These are phyloP conservation scores for Beauveria australis DNA, from an alignment of 2,329 filamentous ascomycete genomes.

Conservation along the genomic window DNA sequence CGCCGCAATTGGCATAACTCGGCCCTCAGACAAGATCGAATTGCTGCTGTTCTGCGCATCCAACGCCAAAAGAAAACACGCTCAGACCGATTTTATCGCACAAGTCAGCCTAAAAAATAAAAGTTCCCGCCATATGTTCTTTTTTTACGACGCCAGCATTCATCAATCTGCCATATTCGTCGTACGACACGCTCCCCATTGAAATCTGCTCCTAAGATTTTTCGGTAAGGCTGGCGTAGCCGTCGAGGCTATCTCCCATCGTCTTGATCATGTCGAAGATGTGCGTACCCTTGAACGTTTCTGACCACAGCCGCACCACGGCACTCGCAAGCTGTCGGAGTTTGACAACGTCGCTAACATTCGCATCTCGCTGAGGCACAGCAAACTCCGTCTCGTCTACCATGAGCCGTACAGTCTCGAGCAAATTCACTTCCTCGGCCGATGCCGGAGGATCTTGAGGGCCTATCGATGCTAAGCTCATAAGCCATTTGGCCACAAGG, in stretches of 20 bases:
- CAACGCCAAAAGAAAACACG: neutral
- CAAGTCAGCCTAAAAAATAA: neutral
- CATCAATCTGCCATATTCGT: neutral
- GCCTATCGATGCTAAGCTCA: slow-evolving; percentile 45
- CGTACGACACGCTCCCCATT: neutral
- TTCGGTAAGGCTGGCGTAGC: slow-evolving; percentile 48
- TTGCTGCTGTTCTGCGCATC: neutral
- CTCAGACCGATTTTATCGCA: neutral
- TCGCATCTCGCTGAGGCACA: slow-evolving; percentile 40
- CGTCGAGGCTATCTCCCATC: slow-evolving; percentile 49
- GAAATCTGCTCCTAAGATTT: slow-evolving; percentile 24
- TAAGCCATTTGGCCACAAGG: slow-evolving; percentile 51
- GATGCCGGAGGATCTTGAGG: slow-evolving; percentile 42
- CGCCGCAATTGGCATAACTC: neutral
- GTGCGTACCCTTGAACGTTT: slow-evolving; percentile 53
- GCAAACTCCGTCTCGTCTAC: slow-evolving; percentile 56
- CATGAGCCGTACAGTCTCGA: slow-evolving; percentile 50
- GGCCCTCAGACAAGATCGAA: neutral
- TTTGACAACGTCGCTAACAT: slow-evolving; percentile 40
- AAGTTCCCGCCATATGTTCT: neutral
- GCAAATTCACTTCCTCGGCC: slow-evolving; percentile 43
- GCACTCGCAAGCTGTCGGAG: slow-evolving; percentile 48
- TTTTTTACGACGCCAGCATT: neutral
- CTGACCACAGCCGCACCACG: slow-evolving; percentile 52
- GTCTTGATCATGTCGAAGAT: slow-evolving; percentile 53